Evolutionary conservation across 192 early-diverging fungal genomes (phyloP), one percentile per base, ranked within the genome.

Genomic region (Coemansia sp.): DNA sequence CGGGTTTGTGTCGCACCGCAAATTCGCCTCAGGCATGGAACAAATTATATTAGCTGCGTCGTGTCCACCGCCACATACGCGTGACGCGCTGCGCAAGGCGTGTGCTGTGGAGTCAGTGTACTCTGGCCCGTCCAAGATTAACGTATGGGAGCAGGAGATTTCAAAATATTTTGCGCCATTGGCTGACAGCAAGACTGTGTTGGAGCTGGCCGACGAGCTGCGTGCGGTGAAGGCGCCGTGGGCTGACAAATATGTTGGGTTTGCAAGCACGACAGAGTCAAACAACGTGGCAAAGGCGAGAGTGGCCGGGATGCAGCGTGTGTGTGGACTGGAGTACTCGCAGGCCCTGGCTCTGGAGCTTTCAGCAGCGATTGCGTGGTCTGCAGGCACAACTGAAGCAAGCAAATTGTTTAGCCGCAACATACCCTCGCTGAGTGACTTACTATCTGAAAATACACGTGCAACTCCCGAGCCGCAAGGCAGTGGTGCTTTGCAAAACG

Each of bases 21-120:
- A 61, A 8, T 51, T 69, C n/a, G 68, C 57, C 1, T 19, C 43
- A 0, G 43, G 67, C 21, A 64, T 49, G 31, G 64, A 69, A 29
- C 60, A 64, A 17, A 73, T 79, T 27, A 51, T 79, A n/a, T 29
- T 79, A 4, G 76, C 76, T 0, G 76, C 76, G 0, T 79, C 76
- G 16, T 79, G 76, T 54, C 76, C 76, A 14, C 76, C 76, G 10
- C 76, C 76, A 9, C 64, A 67, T 12, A 79, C 76, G 3, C 66
- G 76, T 22, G 61, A 65, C 16, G 76, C 76, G 0, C 29, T 79
- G 49, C 63, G 76, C 60, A 72, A 79, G 39, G 67, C 76, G 14
- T 79, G 62, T 47, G 37, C 69, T 0, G 68, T 64, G 0, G 76
- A 79, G 31, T 79, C 76, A 0, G 60, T 60, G 35, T 79, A 79